Conservation (phyloP, 768 basidiomycete genomes). For the Mycena galopus region DNA sequence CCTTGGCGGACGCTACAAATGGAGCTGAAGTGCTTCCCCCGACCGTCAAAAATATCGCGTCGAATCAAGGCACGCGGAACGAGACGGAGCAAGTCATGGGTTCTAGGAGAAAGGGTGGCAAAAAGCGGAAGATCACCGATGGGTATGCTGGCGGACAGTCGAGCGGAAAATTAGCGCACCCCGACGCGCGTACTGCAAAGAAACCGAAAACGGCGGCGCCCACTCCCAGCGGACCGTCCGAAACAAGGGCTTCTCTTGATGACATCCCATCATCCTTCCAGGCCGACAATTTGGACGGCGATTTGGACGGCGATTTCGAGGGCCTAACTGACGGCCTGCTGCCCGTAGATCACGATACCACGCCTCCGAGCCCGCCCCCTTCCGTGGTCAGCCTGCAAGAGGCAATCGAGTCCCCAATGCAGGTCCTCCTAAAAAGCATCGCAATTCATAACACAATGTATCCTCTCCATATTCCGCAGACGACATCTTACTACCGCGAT, state of each 20-base stretch:
- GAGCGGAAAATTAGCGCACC: not conserved
- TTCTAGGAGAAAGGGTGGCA: not conserved
- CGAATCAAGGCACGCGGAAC: conserved; percentile 1
- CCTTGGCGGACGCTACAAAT: not conserved
- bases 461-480: not conserved
- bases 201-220: not conserved
- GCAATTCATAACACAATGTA: not conserved
- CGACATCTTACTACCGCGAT: not conserved
- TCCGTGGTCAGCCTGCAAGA: no score
- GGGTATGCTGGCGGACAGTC: not conserved
- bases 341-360: no score
- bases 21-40: conserved; percentile 2
- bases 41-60: not conserved
- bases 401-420: no score
- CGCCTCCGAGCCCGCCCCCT: no score
- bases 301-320: no score
- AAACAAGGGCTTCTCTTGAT: not conserved
- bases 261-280: not conserved
- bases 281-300: no score
- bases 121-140: not conserved
- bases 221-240: not conserved
- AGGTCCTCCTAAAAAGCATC: not conserved
- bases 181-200: not conserved
- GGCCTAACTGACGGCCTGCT: no score
- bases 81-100: conserved; percentile 9